These are phyloP conservation scores for Wickerhamomyces sp. DNA, from an alignment of 1,139 yeast species.

Conservation along the genomic window DNA sequence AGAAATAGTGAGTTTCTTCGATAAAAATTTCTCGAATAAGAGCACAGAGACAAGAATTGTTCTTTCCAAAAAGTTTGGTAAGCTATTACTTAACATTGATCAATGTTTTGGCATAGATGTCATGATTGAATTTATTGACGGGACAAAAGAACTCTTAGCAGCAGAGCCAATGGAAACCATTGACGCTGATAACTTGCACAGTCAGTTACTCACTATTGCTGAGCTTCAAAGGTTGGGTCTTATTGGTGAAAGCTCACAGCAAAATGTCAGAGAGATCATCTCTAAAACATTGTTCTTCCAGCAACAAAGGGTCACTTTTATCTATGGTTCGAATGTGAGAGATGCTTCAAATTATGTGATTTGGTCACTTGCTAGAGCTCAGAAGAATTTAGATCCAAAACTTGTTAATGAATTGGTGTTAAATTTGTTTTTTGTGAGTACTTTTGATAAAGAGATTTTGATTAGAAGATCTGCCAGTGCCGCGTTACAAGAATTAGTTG, in stretches of 20 bases:
- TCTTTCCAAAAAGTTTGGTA: conserved; percentile 28
- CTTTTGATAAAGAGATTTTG: conserved; percentile 70
- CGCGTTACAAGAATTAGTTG: conserved; percentile 79
- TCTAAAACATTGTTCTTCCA: conserved; percentile 45
- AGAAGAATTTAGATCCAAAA: conserved; percentile 26
- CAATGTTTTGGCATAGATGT: conserved; percentile 22
- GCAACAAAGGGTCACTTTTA: conserved; percentile 42
- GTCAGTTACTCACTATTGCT: conserved; percentile 28
- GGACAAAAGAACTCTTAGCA: conserved; percentile 13
- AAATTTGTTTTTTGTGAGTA: conserved; percentile 46
- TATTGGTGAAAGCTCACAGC: conserved; percentile 14
- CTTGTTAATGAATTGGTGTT: conserved; percentile 28
- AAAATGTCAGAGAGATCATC: conserved; percentile 29
- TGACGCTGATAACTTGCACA: conserved; percentile 27
- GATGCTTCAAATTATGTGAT: conserved; percentile 80
- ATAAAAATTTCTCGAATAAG: conserved; percentile 27
- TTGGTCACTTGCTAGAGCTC: conserved; percentile 55
- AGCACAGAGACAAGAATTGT: conserved; percentile 29
- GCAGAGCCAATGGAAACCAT: conserved; percentile 20
- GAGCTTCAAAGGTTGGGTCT: conserved; percentile 31
- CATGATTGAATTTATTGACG: conserved; percentile 18
- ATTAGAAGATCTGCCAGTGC: conserved; percentile 82
- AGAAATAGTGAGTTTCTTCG: conserved; percentile 40
- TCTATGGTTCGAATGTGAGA: conserved; percentile 63
- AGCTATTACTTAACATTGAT: conserved; percentile 24